A percentile compares a stretch with the other conserved stretches of the same genome.
Evolutionary conservation across 2,329 filamentous ascomycete genomes (phyloP).

Genomic region (Phaeoacremonium minimum): DNA sequence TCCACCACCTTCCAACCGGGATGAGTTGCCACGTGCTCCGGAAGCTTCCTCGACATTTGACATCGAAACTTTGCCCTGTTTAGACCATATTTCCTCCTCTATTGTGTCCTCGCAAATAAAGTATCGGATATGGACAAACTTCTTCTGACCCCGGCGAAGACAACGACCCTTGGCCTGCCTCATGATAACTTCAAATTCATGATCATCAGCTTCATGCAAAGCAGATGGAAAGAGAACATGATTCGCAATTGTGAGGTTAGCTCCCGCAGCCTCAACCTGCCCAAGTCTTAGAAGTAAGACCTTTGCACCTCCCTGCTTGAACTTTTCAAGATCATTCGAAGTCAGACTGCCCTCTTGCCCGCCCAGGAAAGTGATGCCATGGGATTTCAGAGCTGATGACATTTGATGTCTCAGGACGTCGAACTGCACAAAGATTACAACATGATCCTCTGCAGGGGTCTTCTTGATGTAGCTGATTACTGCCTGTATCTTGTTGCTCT

Average conservation of each 20-base stretch:
- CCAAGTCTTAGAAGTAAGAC: background rate
- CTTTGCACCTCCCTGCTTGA: slow-evolving; percentile 17
- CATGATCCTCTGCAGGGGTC: slow-evolving; percentile 16
- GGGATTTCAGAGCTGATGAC: slow-evolving; percentile 8
- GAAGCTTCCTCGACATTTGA: too few relatives aligned
- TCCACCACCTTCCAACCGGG: too few relatives aligned
- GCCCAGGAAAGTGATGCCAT: slow-evolving; percentile 8
- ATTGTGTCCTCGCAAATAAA: slow-evolving; percentile 30
- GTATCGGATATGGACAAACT: slow-evolving; percentile 31
- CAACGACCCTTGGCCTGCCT: slow-evolving; percentile 34
- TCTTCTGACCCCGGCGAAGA: slow-evolving; percentile 32
- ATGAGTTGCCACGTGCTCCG: too few relatives aligned
- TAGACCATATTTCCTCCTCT: slow-evolving; percentile 26
- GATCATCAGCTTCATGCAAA: slow-evolving; percentile 21
- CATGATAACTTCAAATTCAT: slow-evolving; percentile 27
- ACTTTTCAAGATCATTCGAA: slow-evolving; percentile 14
- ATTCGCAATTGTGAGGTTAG: slow-evolving; percentile 34
- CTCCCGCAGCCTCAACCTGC: slow-evolving; percentile 29
- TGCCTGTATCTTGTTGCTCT: slow-evolving; percentile 10
- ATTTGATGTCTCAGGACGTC: slow-evolving; percentile 20
- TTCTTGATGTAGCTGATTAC: slow-evolving; percentile 16
- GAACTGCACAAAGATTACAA: slow-evolving; percentile 33
- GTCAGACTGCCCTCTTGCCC: background rate
- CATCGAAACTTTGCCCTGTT: too few relatives aligned
- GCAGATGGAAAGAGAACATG: slow-evolving; percentile 36